Conservation (phyloP, 1,139 yeast species). For the Geotrichum phurueaensis region DNA sequence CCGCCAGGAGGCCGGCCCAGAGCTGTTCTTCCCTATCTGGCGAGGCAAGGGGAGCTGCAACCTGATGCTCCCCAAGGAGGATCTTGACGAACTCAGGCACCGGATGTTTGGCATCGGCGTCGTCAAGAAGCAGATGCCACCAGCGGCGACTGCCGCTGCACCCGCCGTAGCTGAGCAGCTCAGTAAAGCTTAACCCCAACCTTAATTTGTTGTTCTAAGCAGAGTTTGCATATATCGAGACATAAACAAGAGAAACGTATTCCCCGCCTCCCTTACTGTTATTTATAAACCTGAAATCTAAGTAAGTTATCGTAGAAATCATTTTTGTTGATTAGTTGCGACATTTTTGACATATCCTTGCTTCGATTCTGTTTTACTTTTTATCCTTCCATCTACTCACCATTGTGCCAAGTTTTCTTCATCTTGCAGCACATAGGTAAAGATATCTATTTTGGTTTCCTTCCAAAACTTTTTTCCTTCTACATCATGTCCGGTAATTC, state of each 20-base stretch:
- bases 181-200: too few species aligned
- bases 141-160: not conserved
- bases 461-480: not conserved
- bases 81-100: constrained; percentile 78
- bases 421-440: not conserved
- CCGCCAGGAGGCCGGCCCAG: constrained; percentile 24
- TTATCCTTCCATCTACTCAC: too few species aligned
- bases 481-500: not conserved
- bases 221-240: not conserved
- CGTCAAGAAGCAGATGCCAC: not conserved
- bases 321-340: too few species aligned
- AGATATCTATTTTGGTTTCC: not conserved
- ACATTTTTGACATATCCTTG: too few species aligned
- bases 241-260: not conserved
- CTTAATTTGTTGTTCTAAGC: not conserved
- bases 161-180: not conserved
- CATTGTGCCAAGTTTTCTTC: not conserved
- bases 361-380: too few species aligned
- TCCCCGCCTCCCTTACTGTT: too few species aligned
- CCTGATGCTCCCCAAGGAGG: constrained; percentile 90
- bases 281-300: too few species aligned
- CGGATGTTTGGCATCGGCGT: constrained; percentile 55
- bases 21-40: constrained; percentile 75
- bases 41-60: constrained; percentile 77
- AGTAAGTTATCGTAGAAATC: too few species aligned